phyloP scores from a whole-genome alignment of 139 green algal genomes.

The Dunaliella primolecta region DNA sequence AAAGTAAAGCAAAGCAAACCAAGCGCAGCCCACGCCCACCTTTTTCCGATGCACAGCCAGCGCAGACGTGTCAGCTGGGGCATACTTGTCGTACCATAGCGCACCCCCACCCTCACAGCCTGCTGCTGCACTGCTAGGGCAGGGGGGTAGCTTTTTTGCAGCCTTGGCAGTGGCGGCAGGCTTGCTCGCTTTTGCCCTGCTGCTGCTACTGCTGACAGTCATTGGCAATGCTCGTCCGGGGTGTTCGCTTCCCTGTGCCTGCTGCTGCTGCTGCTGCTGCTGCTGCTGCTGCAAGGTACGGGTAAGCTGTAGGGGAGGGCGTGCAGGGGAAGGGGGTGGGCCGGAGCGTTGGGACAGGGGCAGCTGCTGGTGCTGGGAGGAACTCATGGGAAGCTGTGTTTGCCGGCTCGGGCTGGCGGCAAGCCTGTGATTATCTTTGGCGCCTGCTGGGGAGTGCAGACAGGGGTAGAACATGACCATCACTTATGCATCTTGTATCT shows the following conservation, averaged over 20 bases:
- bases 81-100: slow-evolving; percentile 56
- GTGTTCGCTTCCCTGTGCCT: too few relatives aligned
- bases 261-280: neutral
- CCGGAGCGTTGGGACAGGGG: neutral
- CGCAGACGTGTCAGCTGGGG: slow-evolving; percentile 50
- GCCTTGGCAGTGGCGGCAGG: too few relatives aligned
- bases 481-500: too few relatives aligned
- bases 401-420: neutral
- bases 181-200: neutral
- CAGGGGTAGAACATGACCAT: too few relatives aligned
- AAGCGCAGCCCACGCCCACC: too few relatives aligned
- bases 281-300: neutral
- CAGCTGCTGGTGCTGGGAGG: neutral
- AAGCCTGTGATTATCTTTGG: neutral
- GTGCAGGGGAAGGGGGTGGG: neutral
- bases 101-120: neutral
- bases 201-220: neutral
- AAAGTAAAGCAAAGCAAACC: too few relatives aligned
- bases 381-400: neutral
- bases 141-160: neutral
- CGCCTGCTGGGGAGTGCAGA: too few relatives aligned
- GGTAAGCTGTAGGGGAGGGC: neutral
- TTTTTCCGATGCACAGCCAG: slow-evolving; percentile 67
- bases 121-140: neutral
- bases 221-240: too few relatives aligned